Base-by-base conservation (phyloP, 257 asterid species). In the Penstemon davidsonii region DNA sequence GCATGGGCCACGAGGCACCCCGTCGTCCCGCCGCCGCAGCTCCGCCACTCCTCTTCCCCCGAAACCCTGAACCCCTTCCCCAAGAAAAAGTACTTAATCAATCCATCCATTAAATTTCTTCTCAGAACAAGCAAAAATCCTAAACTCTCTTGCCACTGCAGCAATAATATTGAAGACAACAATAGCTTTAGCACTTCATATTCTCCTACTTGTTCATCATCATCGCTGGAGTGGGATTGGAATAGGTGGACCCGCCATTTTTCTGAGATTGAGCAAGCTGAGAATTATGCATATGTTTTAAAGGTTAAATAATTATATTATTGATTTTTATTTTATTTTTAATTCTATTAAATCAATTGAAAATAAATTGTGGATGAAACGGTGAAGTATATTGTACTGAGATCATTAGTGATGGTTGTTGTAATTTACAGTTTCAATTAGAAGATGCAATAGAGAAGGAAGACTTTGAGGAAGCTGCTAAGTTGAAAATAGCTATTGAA, bases 361-460 rank as follows among this genome's bases (percentile, higher is more conserved):
- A 1, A 25, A 25, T 25, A 25, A 25, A 25, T 25, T 25, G 33
- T 25, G 33, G 33, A 25, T 25, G 33, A 25, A 25, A 25, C 33
- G 33, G 33, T 25, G 2, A 25, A 25, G 33, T 25, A 25, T 25
- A 2, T 25, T 25, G 33, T 25, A 25, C 33, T 25, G 33, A 25
- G 33, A 25, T 25, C 33, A 25, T 2, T 25, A 25, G 33, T 74
- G 44, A 70, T 15, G 60, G 70, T 25, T 76, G 68, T 40, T 62
- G 61, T 58, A 60, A 68, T 58, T 64, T 77, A 50, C 83, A 93
- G 98, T 93, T 93, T 74, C 96, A 93, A 73, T 81, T 93, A 55
- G 98, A 93, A 77, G 98, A 90, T 53, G 96, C 92, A 41, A 79
- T 92, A 69, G 96, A 87, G 82, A 84, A 80, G 70, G 98, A 92